Base-by-base conservation (phyloP, 768 basidiomycete species). In the Saitozyma podzolica region DNA sequence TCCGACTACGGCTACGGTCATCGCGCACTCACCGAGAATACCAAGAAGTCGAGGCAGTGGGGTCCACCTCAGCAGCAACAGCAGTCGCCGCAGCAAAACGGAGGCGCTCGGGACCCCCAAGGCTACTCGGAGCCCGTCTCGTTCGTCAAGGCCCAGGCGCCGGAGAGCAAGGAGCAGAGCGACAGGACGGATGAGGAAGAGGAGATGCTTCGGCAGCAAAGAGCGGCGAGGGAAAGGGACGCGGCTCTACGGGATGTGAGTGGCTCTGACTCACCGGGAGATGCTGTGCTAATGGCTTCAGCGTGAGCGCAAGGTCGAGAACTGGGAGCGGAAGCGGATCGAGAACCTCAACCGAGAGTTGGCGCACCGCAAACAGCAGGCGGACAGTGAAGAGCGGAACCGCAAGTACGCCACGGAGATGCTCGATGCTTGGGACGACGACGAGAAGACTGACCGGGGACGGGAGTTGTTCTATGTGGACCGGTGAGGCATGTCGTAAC, bases 281-380 rank as follows among this genome's bases (percentile, higher is more conserved):
- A 43, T 29, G 5, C n/a, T 17, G 19, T 16, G 13, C 40, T 73
- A 56, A 50, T 29, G 9, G 10, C 59, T 47, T 11, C 67, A 98
- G 92, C 87, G 92, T 51, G 94, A 98, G 77, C 87, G 93, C 8
- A 86, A 91, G n/a, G 93, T 94, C 52, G 95, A 98, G 70, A 87
- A 88, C 9, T 84, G 92, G 60, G 96, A 99, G 78, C 85, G 92
- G 39, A 83, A 86, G 8, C 86, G 93, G 55, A 89, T 95, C 61
- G 84, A 78, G 10, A 72, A 59, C 11, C 50, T 78, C 45, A 80
- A 79, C 49, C 68, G 79, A 13, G 82, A 82, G 54, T 51, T 71
- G 59, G 66, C 64, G 4, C 66, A 64, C 37, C 52, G 74, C 9
- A 65, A 68, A 51, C 65, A 66, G 37, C 69, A 77, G 50, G 68